Evolutionary conservation across 2,329 filamentous ascomycete species (phyloP), one percentile per base, ranked within the genome.

Genomic region (Xylogone sp.): DNA sequence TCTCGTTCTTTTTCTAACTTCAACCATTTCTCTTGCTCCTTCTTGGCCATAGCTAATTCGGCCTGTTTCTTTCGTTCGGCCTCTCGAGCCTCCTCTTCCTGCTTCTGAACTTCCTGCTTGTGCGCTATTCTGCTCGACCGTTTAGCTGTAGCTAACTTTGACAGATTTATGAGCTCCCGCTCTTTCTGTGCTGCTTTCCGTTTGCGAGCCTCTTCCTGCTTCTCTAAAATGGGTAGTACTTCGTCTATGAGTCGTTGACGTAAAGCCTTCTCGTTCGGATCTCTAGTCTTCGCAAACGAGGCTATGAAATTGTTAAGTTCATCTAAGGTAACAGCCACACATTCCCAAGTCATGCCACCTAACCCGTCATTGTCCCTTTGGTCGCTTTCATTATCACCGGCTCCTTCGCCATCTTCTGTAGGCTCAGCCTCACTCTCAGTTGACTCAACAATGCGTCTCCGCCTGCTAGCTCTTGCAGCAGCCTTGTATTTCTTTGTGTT

Each of bases 71-170:
- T 87, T 50, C 79, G 81, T 59, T 89, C 83, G 44, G 86, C 87
- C 63, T 92, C 87, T 9, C 78, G 82, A 18, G 77, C 78, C 59
- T 87, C 81, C 53, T 90, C 84, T 45, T 93, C 84, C 54, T 87
- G 77, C 59, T 83, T 86, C 63, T 91, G 88, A 57, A 83, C 86
- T 65, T 97, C 91, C 29, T 84, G 75, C 65, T 90, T 95, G 57
- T 81, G 81, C 18, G 93, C 92, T 59, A 99, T 83, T 56, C 94
- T 84, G 62, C 90, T 96, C 1, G 94, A 99, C 56, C 94, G 79
- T 72, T 99, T 99, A 3, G 94, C 93, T 51, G 87, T 89, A n/a
- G 90, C 90, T 71, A 97, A 80, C 66, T 94, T 93, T 60, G 93
- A 86, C 58, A 96, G 70, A 59, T 84, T 90, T 48, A 90, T 75